Evolutionary conservation across 805 yeast genomes (phyloP).

Genomic region (Candida ulmi): DNA sequence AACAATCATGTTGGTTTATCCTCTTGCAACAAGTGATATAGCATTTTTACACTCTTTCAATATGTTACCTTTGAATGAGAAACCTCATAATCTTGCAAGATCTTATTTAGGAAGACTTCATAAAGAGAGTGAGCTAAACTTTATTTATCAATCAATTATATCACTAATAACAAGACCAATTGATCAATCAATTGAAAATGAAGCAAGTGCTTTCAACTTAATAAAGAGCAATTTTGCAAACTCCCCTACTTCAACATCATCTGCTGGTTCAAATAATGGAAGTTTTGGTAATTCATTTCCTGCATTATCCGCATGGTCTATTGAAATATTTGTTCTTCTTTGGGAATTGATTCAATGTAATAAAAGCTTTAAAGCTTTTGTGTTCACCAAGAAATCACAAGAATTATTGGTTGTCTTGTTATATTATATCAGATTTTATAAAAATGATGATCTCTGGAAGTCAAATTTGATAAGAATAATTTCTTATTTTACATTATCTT

Average conservation of each 20-base stretch:
- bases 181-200: constrained; percentile 30
- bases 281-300: constrained; percentile 27
- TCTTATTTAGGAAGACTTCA: constrained; percentile 46
- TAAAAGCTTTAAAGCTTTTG: constrained; percentile 40
- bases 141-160: constrained; percentile 43
- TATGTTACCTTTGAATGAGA: constrained; percentile 22
- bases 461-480: constrained; percentile 42
- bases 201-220: constrained; percentile 29
- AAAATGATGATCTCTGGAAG: constrained; percentile 30
- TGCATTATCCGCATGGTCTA: constrained; percentile 41
- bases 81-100: constrained; percentile 44
- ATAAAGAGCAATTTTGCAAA: constrained; percentile 15
- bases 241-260: constrained; percentile 9
- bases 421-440: constrained; percentile 51
- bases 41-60: constrained; percentile 30
- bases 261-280: constrained; percentile 1
- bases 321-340: constrained; percentile 54
- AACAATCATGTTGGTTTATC: constrained; percentile 54
- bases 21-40: constrained; percentile 45
- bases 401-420: constrained; percentile 50
- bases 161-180: constrained; percentile 43
- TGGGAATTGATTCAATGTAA: constrained; percentile 82
- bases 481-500: constrained; percentile 45
- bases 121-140: constrained; percentile 48
- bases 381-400: constrained; percentile 41